Evolutionary conservation across 495 filamentous ascomycete species (phyloP), one percentile per base, ranked within the genome.

Genomic region (Penicillium macrosclerotiorum): DNA sequence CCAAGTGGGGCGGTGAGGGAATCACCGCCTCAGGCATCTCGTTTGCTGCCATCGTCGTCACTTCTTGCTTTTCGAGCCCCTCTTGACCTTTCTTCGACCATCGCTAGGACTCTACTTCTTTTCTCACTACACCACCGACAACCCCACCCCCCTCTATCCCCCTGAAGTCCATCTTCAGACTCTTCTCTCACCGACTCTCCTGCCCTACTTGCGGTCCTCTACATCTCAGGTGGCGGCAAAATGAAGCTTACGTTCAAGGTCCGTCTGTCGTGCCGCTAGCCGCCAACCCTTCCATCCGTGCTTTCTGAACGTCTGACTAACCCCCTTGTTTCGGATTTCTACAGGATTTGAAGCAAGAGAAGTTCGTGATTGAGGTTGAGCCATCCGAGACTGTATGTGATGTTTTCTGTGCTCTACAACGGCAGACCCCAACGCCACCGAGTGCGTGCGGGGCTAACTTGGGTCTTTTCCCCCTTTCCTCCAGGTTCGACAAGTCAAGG

Each of bases 291-390:
- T 34, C 26, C 26, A 44, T 38, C 29, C 18, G 24, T 16, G 19
- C 42, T 22, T 16, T 16, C 16, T 18, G 12, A 16, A 32, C 18
- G 18, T 16, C 25, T 29, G 11, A 34, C 53, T 65, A 49, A 64
- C 43, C 8, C 30, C 19, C 11, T 20, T 49, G 49, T 31, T 34
- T 47, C 42, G 24, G 31, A 42, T 24, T 31, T 42, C 20, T 49
- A 24, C 52, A 94, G 90, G 93, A 98, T 72, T 77, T 98, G 59
- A 96, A 96, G 76, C 92, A 97, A 65, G 88, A 96, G 62, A 96
- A 96, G 78, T 98, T 98, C 67, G 78, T 82, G 47, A 84, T 98
- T 72, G 92, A 97, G 55, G 88, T 85, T 47, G 93, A 97, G 65
- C 89, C 91, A 42, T 85, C 86, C 46, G 90, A 95, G 63, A 88